phyloP scores from a whole-genome alignment of 345 rosid species.

The Anacardium occidentale region DNA sequence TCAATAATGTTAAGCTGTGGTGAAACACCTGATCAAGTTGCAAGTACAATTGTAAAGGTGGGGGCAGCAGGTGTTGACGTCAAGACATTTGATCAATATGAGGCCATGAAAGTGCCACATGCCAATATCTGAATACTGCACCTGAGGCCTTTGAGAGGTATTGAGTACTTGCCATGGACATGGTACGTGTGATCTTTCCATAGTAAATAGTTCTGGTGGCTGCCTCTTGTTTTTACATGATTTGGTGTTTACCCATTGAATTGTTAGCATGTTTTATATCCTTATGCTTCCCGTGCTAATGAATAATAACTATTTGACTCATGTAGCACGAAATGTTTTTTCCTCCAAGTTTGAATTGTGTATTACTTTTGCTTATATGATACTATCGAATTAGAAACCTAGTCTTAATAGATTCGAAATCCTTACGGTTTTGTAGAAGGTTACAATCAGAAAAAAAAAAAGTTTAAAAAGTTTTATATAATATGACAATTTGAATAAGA shows the following conservation, averaged over 20 bases:
- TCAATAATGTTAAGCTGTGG: slow-evolving; percentile 98
- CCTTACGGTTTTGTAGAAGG: neutral
- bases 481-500: too few species aligned
- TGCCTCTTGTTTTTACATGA: neutral
- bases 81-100: slow-evolving; percentile 99
- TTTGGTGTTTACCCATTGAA: neutral
- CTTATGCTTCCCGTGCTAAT: neutral
- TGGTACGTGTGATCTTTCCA: slow-evolving; percentile 50
- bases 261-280: neutral
- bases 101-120: slow-evolving; percentile 97
- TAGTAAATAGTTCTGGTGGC: neutral
- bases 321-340: neutral
- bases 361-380: neutral
- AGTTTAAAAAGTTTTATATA: neutral
- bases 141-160: slow-evolving; percentile 94
- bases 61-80: slow-evolving; percentile 97
- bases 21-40: slow-evolving; percentile 93
- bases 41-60: slow-evolving; percentile 90
- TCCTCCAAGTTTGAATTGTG: neutral
- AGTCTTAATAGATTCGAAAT: neutral
- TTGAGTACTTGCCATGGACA: slow-evolving; percentile 80
- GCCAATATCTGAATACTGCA: slow-evolving; percentile 92
- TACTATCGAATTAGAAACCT: neutral
- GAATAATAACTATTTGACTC: neutral
- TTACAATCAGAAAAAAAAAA: neutral